Conservation (phyloP, 1,284 basidiomycete genomes). For the Sanghuangporus weigelae region DNA sequence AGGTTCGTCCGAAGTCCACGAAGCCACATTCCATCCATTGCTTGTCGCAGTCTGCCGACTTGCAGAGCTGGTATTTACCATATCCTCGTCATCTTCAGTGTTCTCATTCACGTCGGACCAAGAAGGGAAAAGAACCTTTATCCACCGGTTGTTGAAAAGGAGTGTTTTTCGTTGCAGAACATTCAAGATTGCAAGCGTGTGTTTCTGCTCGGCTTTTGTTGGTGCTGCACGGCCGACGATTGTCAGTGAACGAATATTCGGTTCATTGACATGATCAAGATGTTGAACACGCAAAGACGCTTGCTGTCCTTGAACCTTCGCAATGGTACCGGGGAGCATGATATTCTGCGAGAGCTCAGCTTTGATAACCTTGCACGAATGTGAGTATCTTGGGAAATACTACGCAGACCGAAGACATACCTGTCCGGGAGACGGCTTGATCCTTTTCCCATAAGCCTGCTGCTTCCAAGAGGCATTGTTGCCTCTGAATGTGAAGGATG, state of each 20-base stretch:
- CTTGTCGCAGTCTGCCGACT: not conserved
- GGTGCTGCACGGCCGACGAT: not conserved
- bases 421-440: not conserved
- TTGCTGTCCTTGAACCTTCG: not conserved
- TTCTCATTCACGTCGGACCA: not conserved
- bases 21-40: not conserved
- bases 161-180: not conserved
- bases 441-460: not conserved
- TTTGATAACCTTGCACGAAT: not conserved
- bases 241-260: slow-evolving; percentile 1
- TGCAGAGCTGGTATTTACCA: not conserved
- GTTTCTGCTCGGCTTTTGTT: slow-evolving; percentile 1
- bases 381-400: not conserved
- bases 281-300: not conserved
- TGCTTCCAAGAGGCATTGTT: slow-evolving; percentile 1
- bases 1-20: not conserved
- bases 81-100: not conserved
- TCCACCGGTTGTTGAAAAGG: slow-evolving; percentile 1
- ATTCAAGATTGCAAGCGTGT: not conserved
- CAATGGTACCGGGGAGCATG: not conserved
- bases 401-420: not conserved
- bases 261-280: not conserved
- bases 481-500: not conserved
- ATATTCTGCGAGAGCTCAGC: not conserved
- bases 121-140: not conserved